Conservation (phyloP, 2,329 filamentous ascomycete genomes). For the Alternaria hordeiaustralica region DNA sequence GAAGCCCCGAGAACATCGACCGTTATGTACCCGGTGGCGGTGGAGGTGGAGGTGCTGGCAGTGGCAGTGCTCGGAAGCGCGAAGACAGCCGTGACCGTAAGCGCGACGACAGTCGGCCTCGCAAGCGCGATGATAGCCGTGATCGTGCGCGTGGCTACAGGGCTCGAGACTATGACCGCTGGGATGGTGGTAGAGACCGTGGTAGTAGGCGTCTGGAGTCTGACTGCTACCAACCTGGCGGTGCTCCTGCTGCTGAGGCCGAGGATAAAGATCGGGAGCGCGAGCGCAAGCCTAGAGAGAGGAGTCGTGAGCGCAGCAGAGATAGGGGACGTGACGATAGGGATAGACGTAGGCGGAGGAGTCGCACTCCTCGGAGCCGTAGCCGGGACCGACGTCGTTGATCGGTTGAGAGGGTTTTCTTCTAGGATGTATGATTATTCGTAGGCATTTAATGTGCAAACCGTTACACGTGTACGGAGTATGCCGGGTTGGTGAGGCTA, state of each 20-base stretch:
- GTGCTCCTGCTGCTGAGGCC: conserved; percentile 7
- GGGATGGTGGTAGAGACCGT: conserved; percentile 32
- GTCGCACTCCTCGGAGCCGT: conserved; percentile 25
- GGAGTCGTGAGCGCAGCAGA: conserved; percentile 14
- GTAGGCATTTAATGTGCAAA: not conserved
- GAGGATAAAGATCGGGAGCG: conserved; percentile 26
- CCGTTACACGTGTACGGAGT: too few relatives aligned
- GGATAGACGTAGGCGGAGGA: conserved; percentile 24
- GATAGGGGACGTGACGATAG: conserved; percentile 19
- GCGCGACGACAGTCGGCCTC: conserved; percentile 31
- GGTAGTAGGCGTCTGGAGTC: conserved; percentile 36
- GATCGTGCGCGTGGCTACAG: conserved; percentile 47
- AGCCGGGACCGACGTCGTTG: conserved; percentile 24
- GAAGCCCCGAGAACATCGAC: conserved; percentile 49
- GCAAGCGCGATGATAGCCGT: conserved; percentile 44
- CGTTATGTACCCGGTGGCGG: conserved; percentile 44
- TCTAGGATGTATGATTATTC: conserved; percentile 8
- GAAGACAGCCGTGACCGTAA: conserved; percentile 23
- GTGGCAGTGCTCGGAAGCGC: conserved; percentile 34
- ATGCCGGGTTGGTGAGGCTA: too few relatives aligned
- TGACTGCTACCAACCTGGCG: conserved; percentile 41
- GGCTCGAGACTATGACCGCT: conserved; percentile 52
- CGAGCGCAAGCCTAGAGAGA: conserved; percentile 37
- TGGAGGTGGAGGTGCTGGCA: conserved; percentile 12
- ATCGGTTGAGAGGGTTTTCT: not conserved